These are phyloP conservation scores for Amaranthus tricolor DNA, from an alignment of 179 eudicot genomes.

Conservation along the genomic window DNA sequence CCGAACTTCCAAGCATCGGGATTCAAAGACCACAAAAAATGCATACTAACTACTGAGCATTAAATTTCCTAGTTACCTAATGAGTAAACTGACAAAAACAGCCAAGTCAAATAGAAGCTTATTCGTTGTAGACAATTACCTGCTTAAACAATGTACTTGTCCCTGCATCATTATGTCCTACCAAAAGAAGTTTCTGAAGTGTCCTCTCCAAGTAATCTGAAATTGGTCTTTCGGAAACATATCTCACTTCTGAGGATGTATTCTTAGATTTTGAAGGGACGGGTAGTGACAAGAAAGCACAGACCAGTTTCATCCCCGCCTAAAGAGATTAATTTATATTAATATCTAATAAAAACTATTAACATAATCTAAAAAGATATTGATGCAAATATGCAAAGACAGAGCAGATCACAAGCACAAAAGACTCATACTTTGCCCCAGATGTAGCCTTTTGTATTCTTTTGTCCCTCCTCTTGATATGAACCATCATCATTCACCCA, in stretches of 20 bases:
- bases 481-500: conserved; percentile 99
- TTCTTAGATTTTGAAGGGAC: conserved; percentile 69
- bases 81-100: not conserved
- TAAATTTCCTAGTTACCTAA: not conserved
- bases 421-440: conserved; percentile 86
- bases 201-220: conserved; percentile 64
- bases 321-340: conserved; percentile 18
- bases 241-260: conserved; percentile 49
- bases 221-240: conserved; percentile 39
- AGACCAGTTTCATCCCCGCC: conserved; percentile 93
- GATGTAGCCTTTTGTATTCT: conserved; percentile 90
- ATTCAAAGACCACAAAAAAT: not conserved
- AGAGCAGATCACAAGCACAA: not conserved
- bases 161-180: conserved; percentile 83
- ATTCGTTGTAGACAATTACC: conserved; percentile 40
- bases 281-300: conserved; percentile 90
- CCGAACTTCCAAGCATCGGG: not conserved
- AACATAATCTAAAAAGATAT: not conserved
- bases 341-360: not conserved
- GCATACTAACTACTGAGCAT: not conserved
- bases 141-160: conserved; percentile 95
- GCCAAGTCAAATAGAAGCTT: conserved; percentile 5
- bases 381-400: conserved; percentile 1
- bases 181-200: conserved; percentile 76
- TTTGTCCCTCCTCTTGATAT: conserved; percentile 99